Evolutionary conservation across 169 alveolate genomes (phyloP).

Genomic region (Perkinsus chesapeaki): DNA sequence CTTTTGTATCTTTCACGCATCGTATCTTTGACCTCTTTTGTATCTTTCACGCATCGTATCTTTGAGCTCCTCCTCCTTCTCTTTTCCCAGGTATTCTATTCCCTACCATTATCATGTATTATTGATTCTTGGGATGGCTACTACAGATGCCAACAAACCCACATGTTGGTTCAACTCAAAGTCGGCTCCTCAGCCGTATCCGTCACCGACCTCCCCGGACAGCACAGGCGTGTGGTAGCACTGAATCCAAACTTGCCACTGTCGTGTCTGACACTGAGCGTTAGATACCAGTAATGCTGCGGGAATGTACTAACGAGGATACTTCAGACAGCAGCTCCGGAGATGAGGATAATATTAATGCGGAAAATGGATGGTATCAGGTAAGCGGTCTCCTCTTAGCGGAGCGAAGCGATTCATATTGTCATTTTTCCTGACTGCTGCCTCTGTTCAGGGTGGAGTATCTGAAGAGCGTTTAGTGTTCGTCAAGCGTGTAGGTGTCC

Average conservation of each 20-base stretch:
- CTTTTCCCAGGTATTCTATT: background rate
- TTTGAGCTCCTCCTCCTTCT: too few species aligned
- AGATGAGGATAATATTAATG: background rate
- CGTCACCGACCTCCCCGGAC: background rate
- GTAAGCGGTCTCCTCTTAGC: too few species aligned
- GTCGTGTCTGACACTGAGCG: too few species aligned
- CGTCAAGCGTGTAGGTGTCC: background rate
- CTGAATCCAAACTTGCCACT: too few species aligned
- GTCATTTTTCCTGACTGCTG: too few species aligned
- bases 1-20: too few species aligned
- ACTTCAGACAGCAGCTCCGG: background rate
- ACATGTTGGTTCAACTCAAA: background rate
- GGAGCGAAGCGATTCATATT: too few species aligned
- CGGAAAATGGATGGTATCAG: background rate
- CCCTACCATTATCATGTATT: background rate
- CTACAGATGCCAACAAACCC: background rate
- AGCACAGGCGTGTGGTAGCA: background rate
- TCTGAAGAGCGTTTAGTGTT: background rate
- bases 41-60: too few species aligned
- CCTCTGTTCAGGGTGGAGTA: background rate
- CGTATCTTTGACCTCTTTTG: too few species aligned
- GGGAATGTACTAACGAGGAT: background rate
- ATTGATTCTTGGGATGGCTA: background rate
- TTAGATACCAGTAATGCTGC: background rate
- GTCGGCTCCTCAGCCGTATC: background rate